Evolutionary conservation across 805 yeast genomes (phyloP), one percentile per base, ranked within the genome.

Genomic region (Spathaspora boniae): DNA sequence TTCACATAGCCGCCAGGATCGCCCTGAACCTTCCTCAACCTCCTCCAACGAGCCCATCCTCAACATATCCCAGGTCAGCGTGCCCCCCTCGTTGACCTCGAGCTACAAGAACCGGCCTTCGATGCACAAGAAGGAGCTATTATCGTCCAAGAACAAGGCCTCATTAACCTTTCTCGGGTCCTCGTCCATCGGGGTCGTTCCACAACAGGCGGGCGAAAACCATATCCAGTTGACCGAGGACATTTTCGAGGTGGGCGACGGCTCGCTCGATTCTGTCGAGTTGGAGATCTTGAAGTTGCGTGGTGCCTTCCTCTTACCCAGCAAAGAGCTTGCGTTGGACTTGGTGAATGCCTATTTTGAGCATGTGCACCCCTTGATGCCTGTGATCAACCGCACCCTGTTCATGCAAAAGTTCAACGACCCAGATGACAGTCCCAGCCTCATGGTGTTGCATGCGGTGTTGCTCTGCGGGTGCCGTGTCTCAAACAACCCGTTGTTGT

Each of bases 301-400:
- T 38, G 91, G 89, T 5, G 86, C 89, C 5, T 85, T 85, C 48
- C 58, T 75, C 33, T 56, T 86, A 15, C 95, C 95, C 1, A 68
- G 74, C 4, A 58, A 68, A 27, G 77, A 72, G 9, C 62, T 82
- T 11, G 72, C 80, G 37, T 74, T 72, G 44, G 83, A 76, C 45
- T 65, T 82, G 38, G 70, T 86, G 23, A 68, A 78, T 30, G 56
- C 72, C 31, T 86, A 73, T 57, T 86, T 86, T 47, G 73, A 68
- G 29, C 69, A 70, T 40, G 70, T 82, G 16, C 86, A 84, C 46
- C 87, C 88, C 1, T 55, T 74, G 26, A 70, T 78, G 54, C 95
- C 95, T 3, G 72, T 84, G 17, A 58, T 86, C 31, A 77, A 82
- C 58, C 66, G 80, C 35, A 62, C 75, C 0, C 69, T 70, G 51